These are phyloP conservation scores for Suillus bovinus DNA, from an alignment of 768 basidiomycete genomes.

Conservation along the genomic window DNA sequence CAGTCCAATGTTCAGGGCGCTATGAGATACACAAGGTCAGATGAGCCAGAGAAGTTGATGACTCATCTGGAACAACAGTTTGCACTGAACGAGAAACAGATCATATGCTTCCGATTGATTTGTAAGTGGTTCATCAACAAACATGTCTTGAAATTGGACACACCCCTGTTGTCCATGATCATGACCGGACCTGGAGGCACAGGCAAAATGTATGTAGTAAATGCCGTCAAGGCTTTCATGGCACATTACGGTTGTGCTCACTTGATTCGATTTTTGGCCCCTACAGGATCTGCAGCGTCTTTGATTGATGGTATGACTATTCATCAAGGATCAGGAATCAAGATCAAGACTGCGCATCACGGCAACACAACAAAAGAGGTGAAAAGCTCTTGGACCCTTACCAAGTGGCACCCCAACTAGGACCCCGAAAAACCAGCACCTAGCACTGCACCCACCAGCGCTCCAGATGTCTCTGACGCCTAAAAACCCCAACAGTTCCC, in stretches of 20 bases:
- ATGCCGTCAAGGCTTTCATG: not conserved
- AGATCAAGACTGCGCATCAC: slow-evolving; percentile 14
- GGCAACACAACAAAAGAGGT: too few relatives aligned
- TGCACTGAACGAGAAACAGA: not conserved
- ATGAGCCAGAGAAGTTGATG: too few relatives aligned
- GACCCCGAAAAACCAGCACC: too few relatives aligned
- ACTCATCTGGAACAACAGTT: too few relatives aligned
- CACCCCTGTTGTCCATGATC: not conserved
- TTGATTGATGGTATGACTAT: slow-evolving; percentile 32
- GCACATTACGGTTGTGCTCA: slow-evolving; percentile 14
- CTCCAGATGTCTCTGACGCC: too few relatives aligned
- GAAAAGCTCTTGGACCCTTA: too few relatives aligned
- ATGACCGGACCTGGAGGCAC: slow-evolving; percentile 35
- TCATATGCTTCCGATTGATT: not conserved
- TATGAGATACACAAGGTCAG: too few relatives aligned
- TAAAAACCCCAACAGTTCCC: too few relatives aligned
- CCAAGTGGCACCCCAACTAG: too few relatives aligned
- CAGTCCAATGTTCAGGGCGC: too few relatives aligned
- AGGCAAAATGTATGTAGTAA: slow-evolving; percentile 32
- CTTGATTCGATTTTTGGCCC: slow-evolving; percentile 27
- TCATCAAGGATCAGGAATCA: slow-evolving; percentile 26
- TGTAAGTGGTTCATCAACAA: not conserved
- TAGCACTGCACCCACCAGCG: too few relatives aligned
- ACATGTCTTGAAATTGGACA: not conserved
- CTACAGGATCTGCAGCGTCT: slow-evolving; percentile 32